A percentile compares a stretch with the other conserved stretches of the same genome.
phyloP scores from a whole-genome alignment of 1,139 yeast genomes.

The Candida smagusa region DNA sequence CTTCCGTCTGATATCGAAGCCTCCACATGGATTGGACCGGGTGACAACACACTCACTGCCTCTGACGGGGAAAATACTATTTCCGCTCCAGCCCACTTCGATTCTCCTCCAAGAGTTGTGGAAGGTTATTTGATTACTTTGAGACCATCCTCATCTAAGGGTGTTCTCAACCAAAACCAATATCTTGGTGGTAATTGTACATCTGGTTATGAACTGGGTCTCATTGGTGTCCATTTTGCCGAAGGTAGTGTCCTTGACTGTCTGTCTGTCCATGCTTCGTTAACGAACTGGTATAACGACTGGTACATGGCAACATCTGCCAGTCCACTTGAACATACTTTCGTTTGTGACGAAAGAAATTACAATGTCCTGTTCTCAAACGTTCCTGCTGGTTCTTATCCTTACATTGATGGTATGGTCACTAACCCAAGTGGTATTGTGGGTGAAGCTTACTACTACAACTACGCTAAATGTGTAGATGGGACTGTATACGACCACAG shows the following conservation, averaged over 20 bases:
- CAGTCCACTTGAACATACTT: conserved; percentile 7
- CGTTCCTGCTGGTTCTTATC: conserved; percentile 30
- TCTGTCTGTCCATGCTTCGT: conserved; percentile 16
- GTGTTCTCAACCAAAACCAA: conserved; percentile 9
- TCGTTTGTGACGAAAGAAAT: background rate
- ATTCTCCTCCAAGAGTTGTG: background rate
- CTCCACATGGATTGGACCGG: conserved; percentile 18
- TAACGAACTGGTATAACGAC: conserved; percentile 20
- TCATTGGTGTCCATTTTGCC: conserved; percentile 16
- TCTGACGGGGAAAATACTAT: conserved; percentile 21
- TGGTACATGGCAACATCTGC: conserved; percentile 19
- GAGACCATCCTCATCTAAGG: too few relatives aligned
- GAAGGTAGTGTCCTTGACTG: conserved; percentile 18
- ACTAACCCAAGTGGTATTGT: conserved; percentile 3
- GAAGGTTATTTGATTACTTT: too few relatives aligned
- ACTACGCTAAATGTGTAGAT: conserved; percentile 4
- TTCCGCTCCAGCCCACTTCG: conserved; percentile 13
- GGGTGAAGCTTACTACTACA: background rate
- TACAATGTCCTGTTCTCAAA: conserved; percentile 15
- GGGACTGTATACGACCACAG: conserved; percentile 12
- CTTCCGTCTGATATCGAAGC: conserved; percentile 16
- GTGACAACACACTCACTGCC: conserved; percentile 23
- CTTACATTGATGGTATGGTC: conserved; percentile 18
- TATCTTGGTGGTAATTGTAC: conserved; percentile 18
- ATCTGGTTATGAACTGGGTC: conserved; percentile 22